A percentile compares a stretch with the other conserved stretches of the same genome.
Conservation (phyloP, 176 grass and related monocot genomes). For the Pontederia paniculata region DNA sequence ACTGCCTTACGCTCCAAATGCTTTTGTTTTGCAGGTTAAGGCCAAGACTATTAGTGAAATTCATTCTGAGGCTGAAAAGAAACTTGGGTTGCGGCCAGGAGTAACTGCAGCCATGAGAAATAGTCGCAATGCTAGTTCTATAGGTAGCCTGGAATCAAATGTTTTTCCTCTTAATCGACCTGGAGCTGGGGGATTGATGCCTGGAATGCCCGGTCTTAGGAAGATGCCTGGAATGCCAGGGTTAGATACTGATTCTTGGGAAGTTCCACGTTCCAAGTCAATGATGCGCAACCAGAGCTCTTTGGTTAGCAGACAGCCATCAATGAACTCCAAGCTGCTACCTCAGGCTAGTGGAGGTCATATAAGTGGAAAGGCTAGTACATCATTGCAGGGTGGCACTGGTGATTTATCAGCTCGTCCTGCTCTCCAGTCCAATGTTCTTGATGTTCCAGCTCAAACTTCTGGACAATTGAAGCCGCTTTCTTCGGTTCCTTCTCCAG, state of each 20-base stretch:
- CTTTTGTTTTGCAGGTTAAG: constrained; percentile 32
- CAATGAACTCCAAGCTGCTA: constrained; percentile 60
- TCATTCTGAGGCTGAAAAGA: constrained; percentile 52
- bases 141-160: constrained; percentile 8
- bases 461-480: constrained; percentile 24
- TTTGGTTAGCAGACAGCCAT: constrained; percentile 23
- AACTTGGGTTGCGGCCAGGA: constrained; percentile 47
- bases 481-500: background rate
- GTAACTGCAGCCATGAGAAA: constrained; percentile 27
- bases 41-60: constrained; percentile 60
- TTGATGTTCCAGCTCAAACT: constrained; percentile 32
- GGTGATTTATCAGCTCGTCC: constrained; percentile 25
- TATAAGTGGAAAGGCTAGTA: constrained; percentile 61
- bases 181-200: constrained; percentile 69
- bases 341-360: constrained; percentile 57
- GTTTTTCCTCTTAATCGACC: constrained; percentile 16
- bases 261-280: constrained; percentile 69
- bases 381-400: constrained; percentile 27
- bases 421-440: constrained; percentile 9
- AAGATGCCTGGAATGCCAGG: constrained; percentile 98
- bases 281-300: constrained; percentile 40
- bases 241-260: constrained; percentile 80
- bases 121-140: constrained; percentile 12
- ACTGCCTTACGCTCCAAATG: too few relatives aligned
- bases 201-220: constrained; percentile 88